These are phyloP conservation scores for Calonectria pauciramosa DNA, from an alignment of 2,329 filamentous ascomycete species.

Conservation along the genomic window DNA sequence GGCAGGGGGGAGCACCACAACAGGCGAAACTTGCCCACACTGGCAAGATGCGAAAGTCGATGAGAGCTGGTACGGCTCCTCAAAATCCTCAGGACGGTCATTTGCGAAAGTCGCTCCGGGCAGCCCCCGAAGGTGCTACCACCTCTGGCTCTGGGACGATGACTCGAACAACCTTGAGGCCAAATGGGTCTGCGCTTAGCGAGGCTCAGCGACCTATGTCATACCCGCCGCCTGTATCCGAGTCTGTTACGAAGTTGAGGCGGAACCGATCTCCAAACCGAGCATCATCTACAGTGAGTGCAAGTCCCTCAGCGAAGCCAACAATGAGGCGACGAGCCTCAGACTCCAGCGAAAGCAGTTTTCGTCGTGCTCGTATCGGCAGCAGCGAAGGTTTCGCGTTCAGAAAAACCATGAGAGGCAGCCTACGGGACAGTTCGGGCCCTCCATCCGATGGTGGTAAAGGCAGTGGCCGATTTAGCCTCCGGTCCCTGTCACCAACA, in stretches of 20 bases:
- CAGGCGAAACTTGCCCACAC: slow-evolving; percentile 29
- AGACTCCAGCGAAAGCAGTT: slow-evolving; percentile 84
- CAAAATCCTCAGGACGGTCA: slow-evolving; percentile 28
- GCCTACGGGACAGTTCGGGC: slow-evolving; percentile 37
- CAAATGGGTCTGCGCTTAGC: slow-evolving; percentile 28
- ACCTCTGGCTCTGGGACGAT: slow-evolving; percentile 36
- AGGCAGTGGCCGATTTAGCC: slow-evolving; percentile 73
- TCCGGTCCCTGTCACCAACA: slow-evolving; percentile 79
- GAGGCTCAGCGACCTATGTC: slow-evolving; percentile 45
- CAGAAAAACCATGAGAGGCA: slow-evolving; percentile 78
- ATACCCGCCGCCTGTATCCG: slow-evolving; percentile 43
- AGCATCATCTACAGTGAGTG: slow-evolving; percentile 14
- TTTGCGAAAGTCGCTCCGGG: slow-evolving; percentile 40
- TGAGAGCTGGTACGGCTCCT: slow-evolving; percentile 42
- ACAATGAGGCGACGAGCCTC: slow-evolving; percentile 68
- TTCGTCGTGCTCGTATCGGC: slow-evolving; percentile 73
- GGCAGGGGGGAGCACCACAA: slow-evolving; percentile 45
- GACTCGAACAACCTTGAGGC: slow-evolving; percentile 43
- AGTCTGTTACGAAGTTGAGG: slow-evolving; percentile 36
- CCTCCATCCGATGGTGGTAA: slow-evolving; percentile 47
- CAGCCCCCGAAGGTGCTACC: slow-evolving; percentile 27
- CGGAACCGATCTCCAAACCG: slow-evolving; percentile 45
- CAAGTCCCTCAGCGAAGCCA: slow-evolving; percentile 45
- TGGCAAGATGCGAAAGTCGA: slow-evolving; percentile 51
- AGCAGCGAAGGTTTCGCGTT: slow-evolving; percentile 69